Conservation (phyloP, 176 grass and related monocot genomes). For the Stipa capillata region DNA sequence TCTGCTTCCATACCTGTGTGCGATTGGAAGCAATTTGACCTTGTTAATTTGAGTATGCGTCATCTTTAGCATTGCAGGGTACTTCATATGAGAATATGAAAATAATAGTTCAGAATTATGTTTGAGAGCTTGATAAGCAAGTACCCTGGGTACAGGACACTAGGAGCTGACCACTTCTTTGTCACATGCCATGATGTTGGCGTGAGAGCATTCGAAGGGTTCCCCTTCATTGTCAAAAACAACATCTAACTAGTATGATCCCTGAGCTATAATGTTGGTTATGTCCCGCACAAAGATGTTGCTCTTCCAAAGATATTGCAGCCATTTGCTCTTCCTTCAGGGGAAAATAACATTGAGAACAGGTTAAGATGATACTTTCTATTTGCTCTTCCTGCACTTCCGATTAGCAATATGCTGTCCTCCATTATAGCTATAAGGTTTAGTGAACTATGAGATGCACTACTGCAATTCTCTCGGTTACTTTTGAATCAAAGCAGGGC, state of each 20-base stretch:
- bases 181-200: constrained; percentile 55
- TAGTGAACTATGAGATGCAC: background rate
- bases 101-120: too few relatives aligned
- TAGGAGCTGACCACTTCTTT: constrained; percentile 44
- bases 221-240: constrained; percentile 36
- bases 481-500: too few relatives aligned
- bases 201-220: constrained; percentile 49
- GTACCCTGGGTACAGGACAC: constrained; percentile 54
- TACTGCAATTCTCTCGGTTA: background rate
- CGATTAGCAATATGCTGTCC: too few relatives aligned
- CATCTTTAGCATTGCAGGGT: too few relatives aligned
- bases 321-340: constrained; percentile 52
- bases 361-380: constrained; percentile 24
- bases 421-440: background rate
- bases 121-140: constrained; percentile 47
- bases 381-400: background rate
- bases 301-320: constrained; percentile 53
- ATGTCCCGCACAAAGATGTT: constrained; percentile 42
- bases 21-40: too few relatives aligned
- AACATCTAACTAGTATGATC: constrained; percentile 54
- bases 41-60: too few relatives aligned
- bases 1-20: too few relatives aligned
- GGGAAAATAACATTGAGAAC: constrained; percentile 56
- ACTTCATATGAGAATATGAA: too few relatives aligned
- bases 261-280: constrained; percentile 41